Evolutionary conservation across 1,284 basidiomycete species (phyloP), one percentile per base, ranked within the genome.

Genomic region (Agaricales sp.): DNA sequence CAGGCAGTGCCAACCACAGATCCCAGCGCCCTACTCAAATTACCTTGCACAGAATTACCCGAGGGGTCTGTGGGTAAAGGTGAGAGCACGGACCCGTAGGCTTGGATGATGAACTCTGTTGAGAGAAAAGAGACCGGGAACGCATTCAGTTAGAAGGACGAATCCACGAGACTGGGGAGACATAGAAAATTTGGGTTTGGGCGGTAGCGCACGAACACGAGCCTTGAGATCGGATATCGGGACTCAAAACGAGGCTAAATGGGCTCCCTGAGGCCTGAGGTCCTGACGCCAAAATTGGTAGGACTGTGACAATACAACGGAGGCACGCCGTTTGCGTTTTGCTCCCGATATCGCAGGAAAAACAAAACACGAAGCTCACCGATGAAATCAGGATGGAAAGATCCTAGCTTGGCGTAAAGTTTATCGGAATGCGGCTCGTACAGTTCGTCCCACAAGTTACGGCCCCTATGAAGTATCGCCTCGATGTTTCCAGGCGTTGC

Each of bases 1-100:
- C 91, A 87, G n/a, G 92, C 85, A 51, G 92, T 86, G 41, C 90
- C 94, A 48, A 95, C 84, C 35, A 97, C 77, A 30, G 88, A 92
- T 39, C 92, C 90, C 57, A 95, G 66, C 19, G 91, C 79, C 51
- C 94, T 81, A 62, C 87, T 90, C 55, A 96, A 75, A 67, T 92
- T 88, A 51, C 86, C 84, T 65, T 86, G 83, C 67, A 82, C 76
- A 55, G 62, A 63, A 68, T 78, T 73, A 51, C 58, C 58, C 58
- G 66, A 71, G 45, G 55, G 52, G 57, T 73, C 70, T 52, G 59
- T 54, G 56, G 85, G 75, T 57, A 86, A 65, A 58, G 87, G 90
- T 49, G 90, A 72, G 56, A 98, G 82, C 16, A 97, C 77, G 18
- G 86, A 73, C 53, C 92, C 92, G 67, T 99, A 99, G 53, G 82